Evolutionary conservation across 768 basidiomycete genomes (phyloP), one percentile per base, ranked within the genome.

Genomic region (Kwoniella sp.): DNA sequence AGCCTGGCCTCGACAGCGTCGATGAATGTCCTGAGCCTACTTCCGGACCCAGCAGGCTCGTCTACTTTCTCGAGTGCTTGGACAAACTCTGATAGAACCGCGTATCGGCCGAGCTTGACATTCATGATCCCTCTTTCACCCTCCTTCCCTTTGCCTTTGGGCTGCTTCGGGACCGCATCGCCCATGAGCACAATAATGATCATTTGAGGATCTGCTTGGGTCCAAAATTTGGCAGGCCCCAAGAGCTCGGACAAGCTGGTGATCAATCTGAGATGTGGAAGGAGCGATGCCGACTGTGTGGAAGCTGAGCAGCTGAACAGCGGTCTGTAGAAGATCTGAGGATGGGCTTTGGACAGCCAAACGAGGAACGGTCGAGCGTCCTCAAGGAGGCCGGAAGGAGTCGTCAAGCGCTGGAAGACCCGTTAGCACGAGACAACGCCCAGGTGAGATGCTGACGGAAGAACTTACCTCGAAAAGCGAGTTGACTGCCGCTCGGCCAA

Each of bases 201-300:
- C 75, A 77, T 77, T 30, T 73, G 69, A 3, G 75, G 73, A 61
- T 74, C 73, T 26, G 72, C 73, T 23, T 67, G 41, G 2, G 68
- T 73, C 75, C 75, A 77, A 37, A 68, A 73, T 4, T 13, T 31
- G 12, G 31, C 25, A 3, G 63, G 53, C 11, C 73, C 71, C 25
- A 73, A 22, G 11, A 59, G 20, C 1, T 55, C n/a, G 0, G 69
- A 55, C 1, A 73, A 17, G 20, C 53, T 45, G 17, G n/a, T 55
- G 30, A 76, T 50, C 8, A 73, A 41, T 11, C 45, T 47, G 5
- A 72, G 61, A 47, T 66, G 66, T 3, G 58, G 26, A 1, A 58
- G 28, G 4, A 72, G 37, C 4, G 62, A 50, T 9, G 61, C 26
- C 0, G 65, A 34, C 3, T 20, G n/a, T 1, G 68, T 70, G 5